phyloP scores from a whole-genome alignment of 1,284 basidiomycete species.

The Grifola frondosa region DNA sequence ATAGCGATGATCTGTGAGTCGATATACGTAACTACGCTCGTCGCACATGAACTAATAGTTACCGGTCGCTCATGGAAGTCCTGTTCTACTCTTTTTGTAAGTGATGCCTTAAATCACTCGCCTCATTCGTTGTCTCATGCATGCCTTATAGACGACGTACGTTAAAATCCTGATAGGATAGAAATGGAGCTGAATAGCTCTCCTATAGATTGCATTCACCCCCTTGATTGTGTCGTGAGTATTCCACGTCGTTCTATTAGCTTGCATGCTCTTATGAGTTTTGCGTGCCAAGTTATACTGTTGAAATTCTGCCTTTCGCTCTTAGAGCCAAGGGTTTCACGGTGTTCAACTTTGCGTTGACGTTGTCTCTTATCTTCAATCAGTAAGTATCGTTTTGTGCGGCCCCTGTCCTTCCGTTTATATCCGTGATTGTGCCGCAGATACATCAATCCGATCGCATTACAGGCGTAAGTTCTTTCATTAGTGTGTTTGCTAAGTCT shows the following conservation, averaged over 20 bases:
- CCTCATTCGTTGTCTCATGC: neutral
- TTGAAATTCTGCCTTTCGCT: conserved; percentile 57
- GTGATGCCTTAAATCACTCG: conserved; percentile 18
- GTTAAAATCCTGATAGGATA: conserved; percentile 9
- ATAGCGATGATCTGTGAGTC: conserved; percentile 50
- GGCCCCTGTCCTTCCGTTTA: neutral
- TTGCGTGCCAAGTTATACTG: conserved; percentile 46
- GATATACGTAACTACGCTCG: no score
- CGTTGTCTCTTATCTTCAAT: conserved; percentile 58
- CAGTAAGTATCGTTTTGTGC: conserved; percentile 36
- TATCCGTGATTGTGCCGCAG: conserved; percentile 9
- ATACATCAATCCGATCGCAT: conserved; percentile 45
- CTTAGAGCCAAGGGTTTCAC: conserved; percentile 64
- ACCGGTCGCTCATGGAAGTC: conserved; percentile 25
- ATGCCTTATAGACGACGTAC: conserved; percentile 28
- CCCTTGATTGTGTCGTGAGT: conserved; percentile 52
- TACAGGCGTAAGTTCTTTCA: conserved; percentile 28
- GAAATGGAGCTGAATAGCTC: neutral
- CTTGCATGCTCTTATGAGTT: no score
- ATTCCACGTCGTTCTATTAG: neutral
- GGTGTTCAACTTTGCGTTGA: conserved; percentile 52
- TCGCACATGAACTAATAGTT: neutral
- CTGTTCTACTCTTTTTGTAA: conserved; percentile 44
- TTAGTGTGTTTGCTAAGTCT: neutral
- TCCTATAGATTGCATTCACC: conserved; percentile 44